Conservation (phyloP, 2,329 filamentous ascomycete genomes). For the Epichloe coenophiala region DNA sequence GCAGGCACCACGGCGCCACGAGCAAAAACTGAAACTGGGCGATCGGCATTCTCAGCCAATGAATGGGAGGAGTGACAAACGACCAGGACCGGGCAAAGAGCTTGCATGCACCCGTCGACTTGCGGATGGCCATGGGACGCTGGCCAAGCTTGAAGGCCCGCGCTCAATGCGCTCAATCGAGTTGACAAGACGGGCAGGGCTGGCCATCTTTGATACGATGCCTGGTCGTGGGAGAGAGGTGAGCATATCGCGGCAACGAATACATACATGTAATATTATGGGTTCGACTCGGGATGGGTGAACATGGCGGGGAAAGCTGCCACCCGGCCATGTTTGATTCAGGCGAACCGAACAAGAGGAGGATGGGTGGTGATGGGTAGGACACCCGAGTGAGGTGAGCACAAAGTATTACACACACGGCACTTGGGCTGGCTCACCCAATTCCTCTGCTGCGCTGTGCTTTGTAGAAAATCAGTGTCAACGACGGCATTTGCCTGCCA, state of each 20-base stretch:
- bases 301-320: too few species aligned
- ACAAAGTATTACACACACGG: not conserved
- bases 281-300: too few species aligned
- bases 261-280: too few species aligned
- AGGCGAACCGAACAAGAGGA: too few species aligned
- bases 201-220: not conserved
- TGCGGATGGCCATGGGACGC: too few species aligned
- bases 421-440: not conserved
- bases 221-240: not conserved
- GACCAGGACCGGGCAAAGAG: not conserved
- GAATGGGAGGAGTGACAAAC: not conserved
- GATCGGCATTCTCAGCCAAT: not conserved
- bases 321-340: too few species aligned
- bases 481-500: not conserved
- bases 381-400: too few species aligned
- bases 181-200: too few species aligned
- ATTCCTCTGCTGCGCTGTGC: too few species aligned
- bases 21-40: conserved; percentile 1
- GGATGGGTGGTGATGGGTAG: too few species aligned
- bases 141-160: too few species aligned
- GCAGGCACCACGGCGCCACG: conserved; percentile 1
- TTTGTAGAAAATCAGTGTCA: not conserved
- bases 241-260: not conserved
- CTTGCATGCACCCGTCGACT: not conserved
- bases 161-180: too few species aligned